These are phyloP conservation scores for Hypholoma sublateritium DNA, from an alignment of 768 basidiomycete species.

Conservation along the genomic window DNA sequence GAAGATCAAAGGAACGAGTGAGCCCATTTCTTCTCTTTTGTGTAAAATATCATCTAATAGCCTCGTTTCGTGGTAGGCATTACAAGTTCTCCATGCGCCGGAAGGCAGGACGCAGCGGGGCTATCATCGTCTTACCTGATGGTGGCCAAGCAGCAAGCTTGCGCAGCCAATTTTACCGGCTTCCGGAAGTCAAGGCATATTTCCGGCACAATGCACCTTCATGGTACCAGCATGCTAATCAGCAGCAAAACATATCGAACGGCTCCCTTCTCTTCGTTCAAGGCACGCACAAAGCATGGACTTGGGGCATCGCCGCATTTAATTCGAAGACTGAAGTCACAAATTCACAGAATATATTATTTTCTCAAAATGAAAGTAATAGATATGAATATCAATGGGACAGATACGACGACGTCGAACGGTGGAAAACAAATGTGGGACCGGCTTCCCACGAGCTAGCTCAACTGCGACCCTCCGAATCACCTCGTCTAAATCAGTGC, in stretches of 20 bases:
- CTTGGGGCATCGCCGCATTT: constrained; percentile 11
- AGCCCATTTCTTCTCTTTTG: not conserved
- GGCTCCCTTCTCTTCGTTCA: constrained; percentile 5
- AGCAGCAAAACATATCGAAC: not conserved
- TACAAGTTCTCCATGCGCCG: not conserved
- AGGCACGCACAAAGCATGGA: not conserved
- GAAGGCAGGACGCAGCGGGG: not conserved
- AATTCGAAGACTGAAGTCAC: not conserved
- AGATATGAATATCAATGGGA: constrained; percentile 8
- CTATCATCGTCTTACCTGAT: constrained; percentile 6
- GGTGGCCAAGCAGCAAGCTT: not conserved
- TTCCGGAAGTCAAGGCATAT: not conserved
- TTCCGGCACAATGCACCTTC: constrained; percentile 1
- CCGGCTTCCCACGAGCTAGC: not conserved
- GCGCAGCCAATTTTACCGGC: not conserved
- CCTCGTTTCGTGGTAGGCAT: not conserved
- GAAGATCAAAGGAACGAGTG: not conserved
- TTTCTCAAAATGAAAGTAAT: not conserved
- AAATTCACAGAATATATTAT: not conserved
- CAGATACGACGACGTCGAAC: not conserved
- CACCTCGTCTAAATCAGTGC: not conserved
- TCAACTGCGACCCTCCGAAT: not conserved
- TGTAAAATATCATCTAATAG: not conserved
- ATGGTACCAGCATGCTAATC: constrained; percentile 8
- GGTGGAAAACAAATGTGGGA: not conserved